Conservation (phyloP, 805 yeast species). For the Kluyveromyces starmeri region DNA sequence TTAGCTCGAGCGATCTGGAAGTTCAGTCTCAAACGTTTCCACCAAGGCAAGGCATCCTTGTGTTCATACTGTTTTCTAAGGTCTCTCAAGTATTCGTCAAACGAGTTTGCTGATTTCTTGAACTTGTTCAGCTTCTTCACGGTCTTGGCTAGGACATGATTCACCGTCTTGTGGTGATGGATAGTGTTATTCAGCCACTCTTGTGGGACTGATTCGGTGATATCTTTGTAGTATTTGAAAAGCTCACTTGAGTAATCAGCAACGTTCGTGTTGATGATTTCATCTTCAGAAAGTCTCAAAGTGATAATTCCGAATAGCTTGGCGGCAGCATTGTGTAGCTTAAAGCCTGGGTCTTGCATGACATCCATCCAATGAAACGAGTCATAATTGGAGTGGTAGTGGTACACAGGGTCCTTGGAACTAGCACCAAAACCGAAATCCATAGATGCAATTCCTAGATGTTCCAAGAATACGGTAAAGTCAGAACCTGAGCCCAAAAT, state of each 20-base stretch:
- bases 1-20: conserved; percentile 27
- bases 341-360: conserved; percentile 55
- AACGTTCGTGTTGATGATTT: conserved; percentile 31
- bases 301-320: conserved; percentile 44
- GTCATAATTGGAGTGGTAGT: conserved; percentile 70
- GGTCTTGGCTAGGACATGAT: conserved; percentile 25
- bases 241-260: conserved; percentile 35
- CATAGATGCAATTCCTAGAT: conserved; percentile 50
- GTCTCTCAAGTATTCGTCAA: conserved; percentile 18
- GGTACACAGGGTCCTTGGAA: conserved; percentile 50
- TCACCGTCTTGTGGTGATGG: conserved; percentile 12
- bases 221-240: conserved; percentile 30
- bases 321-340: conserved; percentile 47
- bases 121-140: conserved; percentile 21
- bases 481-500: conserved; percentile 67
- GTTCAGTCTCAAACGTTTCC: conserved; percentile 23
- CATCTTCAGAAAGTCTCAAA: conserved; percentile 40
- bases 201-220: conserved; percentile 31
- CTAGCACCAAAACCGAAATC: conserved; percentile 47
- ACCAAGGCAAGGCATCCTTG: conserved; percentile 25
- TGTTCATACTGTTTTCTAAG: conserved; percentile 25
- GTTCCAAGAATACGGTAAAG: conserved; percentile 51
- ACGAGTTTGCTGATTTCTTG: conserved; percentile 14
- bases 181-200: conserved; percentile 29
- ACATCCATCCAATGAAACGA: conserved; percentile 62